phyloP scores from a whole-genome alignment of 139 green algal species.

The Chlamydomonas asymmetrica region DNA sequence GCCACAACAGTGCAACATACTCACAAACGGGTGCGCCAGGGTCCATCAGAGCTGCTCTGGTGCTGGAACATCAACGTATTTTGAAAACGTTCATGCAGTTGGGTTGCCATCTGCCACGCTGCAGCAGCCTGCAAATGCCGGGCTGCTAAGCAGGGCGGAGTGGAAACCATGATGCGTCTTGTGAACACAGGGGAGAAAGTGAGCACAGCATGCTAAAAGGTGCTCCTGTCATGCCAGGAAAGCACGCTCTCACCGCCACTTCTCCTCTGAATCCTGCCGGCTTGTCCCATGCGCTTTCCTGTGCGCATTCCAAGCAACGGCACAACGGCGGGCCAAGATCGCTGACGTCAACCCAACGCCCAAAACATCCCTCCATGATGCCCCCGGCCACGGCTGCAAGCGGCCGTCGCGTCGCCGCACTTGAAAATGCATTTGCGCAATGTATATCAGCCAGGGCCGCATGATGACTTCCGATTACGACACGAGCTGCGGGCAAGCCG shows the following conservation, averaged over 20 bases:
- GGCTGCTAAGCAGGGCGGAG: no score
- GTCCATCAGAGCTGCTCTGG: neutral
- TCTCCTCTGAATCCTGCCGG: conserved; percentile 56
- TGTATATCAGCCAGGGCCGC: no score
- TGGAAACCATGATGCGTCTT: conserved; percentile 28
- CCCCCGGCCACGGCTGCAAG: neutral
- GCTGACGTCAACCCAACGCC: no score
- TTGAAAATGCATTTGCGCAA: no score
- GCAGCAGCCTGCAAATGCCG: conserved; percentile 8
- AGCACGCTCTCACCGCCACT: no score
- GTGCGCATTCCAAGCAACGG: neutral
- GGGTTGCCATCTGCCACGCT: neutral
- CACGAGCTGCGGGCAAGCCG: neutral
- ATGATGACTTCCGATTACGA: neutral
- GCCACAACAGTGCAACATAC: no score
- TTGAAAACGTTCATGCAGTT: neutral
- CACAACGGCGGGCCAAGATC: neutral
- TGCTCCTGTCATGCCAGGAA: no score
- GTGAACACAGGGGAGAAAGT: neutral
- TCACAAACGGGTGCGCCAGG: neutral
- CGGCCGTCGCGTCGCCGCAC: no score
- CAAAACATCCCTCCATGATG: neutral
- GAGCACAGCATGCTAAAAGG: conserved; percentile 41
- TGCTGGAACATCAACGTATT: neutral
- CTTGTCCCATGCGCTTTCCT: conserved; percentile 62